Evolutionary conservation across 768 basidiomycete genomes (phyloP).

Genomic region (Clavulina sp.): DNA sequence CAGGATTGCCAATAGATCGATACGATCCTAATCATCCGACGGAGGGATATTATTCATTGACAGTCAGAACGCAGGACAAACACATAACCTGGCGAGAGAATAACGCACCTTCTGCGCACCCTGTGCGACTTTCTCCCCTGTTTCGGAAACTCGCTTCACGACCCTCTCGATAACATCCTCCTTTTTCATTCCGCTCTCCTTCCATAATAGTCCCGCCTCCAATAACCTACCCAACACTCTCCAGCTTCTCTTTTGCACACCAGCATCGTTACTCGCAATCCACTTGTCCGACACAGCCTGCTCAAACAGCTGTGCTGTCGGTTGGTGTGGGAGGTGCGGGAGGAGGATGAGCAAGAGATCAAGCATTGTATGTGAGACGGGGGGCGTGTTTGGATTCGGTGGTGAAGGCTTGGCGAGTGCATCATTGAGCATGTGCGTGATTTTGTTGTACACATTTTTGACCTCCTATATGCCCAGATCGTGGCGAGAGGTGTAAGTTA

Average conservation of each 20-base stretch:
- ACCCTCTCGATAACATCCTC: slow-evolving; percentile 35
- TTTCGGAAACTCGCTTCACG: slow-evolving; percentile 34
- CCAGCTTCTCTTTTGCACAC: slow-evolving; percentile 90
- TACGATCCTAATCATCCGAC: slow-evolving; percentile 74
- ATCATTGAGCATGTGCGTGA: slow-evolving; percentile 50
- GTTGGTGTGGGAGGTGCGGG: slow-evolving; percentile 46
- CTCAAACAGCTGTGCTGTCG: slow-evolving; percentile 47
- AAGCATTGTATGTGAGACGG: slow-evolving; percentile 21
- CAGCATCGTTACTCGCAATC: slow-evolving; percentile 62
- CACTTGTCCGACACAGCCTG: slow-evolving; percentile 52
- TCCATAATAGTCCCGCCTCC: no score
- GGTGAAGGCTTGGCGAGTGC: slow-evolving; percentile 29
- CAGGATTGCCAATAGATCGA: slow-evolving; percentile 52
- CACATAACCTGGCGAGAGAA: background rate
- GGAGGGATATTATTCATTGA: slow-evolving; percentile 2
- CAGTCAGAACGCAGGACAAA: background rate
- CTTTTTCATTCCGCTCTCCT: slow-evolving; percentile 34
- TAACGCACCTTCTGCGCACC: slow-evolving; percentile 70
- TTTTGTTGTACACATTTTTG: slow-evolving; percentile 62
- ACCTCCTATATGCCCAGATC: slow-evolving; percentile 34
- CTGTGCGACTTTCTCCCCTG: slow-evolving; percentile 45
- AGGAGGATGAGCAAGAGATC: slow-evolving; percentile 78
- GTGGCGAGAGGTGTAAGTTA: no score
- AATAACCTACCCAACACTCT: slow-evolving; percentile 62
- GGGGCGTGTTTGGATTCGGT: slow-evolving; percentile 19